These are phyloP conservation scores for Suillus discolor DNA, from an alignment of 768 basidiomycete genomes.

Conservation along the genomic window DNA sequence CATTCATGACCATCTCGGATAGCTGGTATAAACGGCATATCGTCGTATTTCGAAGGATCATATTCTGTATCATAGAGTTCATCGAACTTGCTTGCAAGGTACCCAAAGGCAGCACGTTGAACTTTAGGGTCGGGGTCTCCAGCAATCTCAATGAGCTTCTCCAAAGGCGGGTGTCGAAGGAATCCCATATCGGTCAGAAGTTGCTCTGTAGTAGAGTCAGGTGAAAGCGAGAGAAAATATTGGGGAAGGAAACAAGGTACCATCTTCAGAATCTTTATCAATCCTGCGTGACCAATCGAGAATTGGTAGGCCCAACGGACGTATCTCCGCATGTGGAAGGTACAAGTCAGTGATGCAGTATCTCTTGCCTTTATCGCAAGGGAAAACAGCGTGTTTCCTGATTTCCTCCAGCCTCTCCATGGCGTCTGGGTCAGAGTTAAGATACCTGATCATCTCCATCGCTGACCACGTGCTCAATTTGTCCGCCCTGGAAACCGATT, in stretches of 20 bases:
- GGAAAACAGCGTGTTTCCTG: slow-evolving; percentile 8
- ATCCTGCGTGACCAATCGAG: slow-evolving; percentile 64
- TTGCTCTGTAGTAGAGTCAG: slow-evolving; percentile 44
- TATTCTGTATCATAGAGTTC: slow-evolving; percentile 55
- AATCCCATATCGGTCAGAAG: slow-evolving; percentile 50
- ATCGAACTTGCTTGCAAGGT: slow-evolving; percentile 70
- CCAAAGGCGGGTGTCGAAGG: slow-evolving; percentile 62
- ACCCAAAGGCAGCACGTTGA: slow-evolving; percentile 65
- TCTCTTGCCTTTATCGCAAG: slow-evolving; percentile 8
- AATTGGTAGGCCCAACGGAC: slow-evolving; percentile 74
- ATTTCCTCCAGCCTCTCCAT: slow-evolving; percentile 42
- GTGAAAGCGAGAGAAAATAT: neutral
- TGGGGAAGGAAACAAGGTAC: neutral
- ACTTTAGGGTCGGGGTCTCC: slow-evolving; percentile 47
- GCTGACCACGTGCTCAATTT: slow-evolving; percentile 85
- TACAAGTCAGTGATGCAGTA: slow-evolving; percentile 60
- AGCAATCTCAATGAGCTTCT: slow-evolving; percentile 57
- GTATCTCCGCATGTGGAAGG: slow-evolving; percentile 71
- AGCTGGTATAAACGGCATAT: slow-evolving; percentile 78
- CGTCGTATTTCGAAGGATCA: slow-evolving; percentile 48
- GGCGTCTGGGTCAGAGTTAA: slow-evolving; percentile 48
- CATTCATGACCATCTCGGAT: slow-evolving; percentile 45
- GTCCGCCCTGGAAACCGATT: slow-evolving; percentile 56
- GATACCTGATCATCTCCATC: slow-evolving; percentile 77
- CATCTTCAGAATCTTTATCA: neutral